Evolutionary conservation across 2,329 filamentous ascomycete species (phyloP).

Genomic region (Dactylellina sp.): DNA sequence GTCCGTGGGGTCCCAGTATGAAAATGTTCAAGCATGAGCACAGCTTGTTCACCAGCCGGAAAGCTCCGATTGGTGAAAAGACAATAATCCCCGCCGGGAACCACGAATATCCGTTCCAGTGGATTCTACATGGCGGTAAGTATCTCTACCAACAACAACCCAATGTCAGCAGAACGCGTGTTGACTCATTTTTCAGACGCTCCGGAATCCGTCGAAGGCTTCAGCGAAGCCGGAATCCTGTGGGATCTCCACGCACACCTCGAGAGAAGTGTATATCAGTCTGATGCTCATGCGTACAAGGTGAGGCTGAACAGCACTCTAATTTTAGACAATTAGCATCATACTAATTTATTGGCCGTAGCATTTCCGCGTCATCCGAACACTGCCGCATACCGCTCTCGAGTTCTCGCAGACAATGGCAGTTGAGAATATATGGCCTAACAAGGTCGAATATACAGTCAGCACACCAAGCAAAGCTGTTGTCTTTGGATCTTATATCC

Average conservation of each 20-base stretch:
- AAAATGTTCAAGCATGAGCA: constrained; percentile 77
- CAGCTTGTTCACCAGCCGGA: constrained; percentile 68
- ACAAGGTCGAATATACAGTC: constrained; percentile 97
- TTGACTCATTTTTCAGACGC: constrained; percentile 51
- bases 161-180: constrained; percentile 58
- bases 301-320: constrained; percentile 56
- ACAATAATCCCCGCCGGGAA: constrained; percentile 76
- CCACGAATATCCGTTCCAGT: constrained; percentile 85
- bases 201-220: constrained; percentile 89
- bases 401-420: constrained; percentile 90
- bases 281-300: constrained; percentile 84
- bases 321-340: constrained; percentile 13
- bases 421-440: constrained; percentile 96
- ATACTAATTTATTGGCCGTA: constrained; percentile 49
- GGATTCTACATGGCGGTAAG: constrained; percentile 76
- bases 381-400: constrained; percentile 78
- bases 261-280: constrained; percentile 84
- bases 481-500: constrained; percentile 88
- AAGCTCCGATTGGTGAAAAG: constrained; percentile 68
- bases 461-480: constrained; percentile 93
- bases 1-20: constrained; percentile 70
- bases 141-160: constrained; percentile 48
- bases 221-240: constrained; percentile 85
- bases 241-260: constrained; percentile 94
- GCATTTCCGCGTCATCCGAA: constrained; percentile 80